These are phyloP conservation scores for Prunella vulgaris DNA, from an alignment of 257 asterid species.

Conservation along the genomic window DNA sequence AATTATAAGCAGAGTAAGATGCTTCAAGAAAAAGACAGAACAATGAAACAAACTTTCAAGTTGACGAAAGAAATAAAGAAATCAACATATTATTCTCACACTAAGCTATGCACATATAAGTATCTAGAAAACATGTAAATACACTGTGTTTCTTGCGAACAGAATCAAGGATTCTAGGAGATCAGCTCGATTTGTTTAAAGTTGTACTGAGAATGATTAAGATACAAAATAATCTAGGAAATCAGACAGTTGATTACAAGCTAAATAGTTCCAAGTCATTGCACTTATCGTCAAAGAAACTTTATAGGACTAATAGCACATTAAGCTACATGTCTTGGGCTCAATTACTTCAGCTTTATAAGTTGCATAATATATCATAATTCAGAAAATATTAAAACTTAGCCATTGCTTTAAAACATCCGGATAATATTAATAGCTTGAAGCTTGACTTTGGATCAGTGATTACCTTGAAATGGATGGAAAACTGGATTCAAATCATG, in stretches of 20 bases:
- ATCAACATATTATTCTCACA: neutral
- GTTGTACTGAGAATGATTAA: neutral
- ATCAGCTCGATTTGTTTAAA: neutral
- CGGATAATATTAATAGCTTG: too few species aligned
- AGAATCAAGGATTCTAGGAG: neutral
- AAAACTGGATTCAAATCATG: too few species aligned
- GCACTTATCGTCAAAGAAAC: too few species aligned
- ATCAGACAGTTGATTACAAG: neutral
- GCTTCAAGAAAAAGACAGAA: neutral
- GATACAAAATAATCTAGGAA: neutral
- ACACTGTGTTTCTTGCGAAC: neutral
- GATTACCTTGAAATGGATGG: too few species aligned
- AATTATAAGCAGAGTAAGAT: neutral
- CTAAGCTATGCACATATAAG: neutral
- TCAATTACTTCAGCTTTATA: too few species aligned
- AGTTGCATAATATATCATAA: too few species aligned
- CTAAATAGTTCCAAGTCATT: neutral
- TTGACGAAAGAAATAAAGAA: neutral
- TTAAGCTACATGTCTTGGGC: too few species aligned
- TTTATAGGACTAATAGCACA: too few species aligned
- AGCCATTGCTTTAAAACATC: too few species aligned
- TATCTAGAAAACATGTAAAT: neutral
- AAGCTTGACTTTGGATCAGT: too few species aligned
- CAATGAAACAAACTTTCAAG: neutral
- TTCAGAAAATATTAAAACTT: too few species aligned